Evolutionary conservation across 129 eudicot genomes (phyloP).

Genomic region (Lonicera japonica): DNA sequence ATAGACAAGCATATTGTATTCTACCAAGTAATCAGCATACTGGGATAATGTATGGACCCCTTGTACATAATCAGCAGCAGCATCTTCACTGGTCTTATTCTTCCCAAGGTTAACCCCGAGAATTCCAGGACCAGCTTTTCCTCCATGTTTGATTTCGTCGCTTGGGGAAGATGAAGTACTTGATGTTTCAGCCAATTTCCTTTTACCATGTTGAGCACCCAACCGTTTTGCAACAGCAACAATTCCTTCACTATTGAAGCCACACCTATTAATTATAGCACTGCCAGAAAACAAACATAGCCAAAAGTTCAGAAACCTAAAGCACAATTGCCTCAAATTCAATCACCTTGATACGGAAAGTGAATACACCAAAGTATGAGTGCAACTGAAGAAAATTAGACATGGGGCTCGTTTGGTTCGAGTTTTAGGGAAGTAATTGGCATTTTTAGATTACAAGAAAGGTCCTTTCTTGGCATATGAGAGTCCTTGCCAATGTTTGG

Average conservation of each 20-base stretch:
- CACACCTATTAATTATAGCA: constrained; percentile 90
- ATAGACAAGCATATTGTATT: background rate
- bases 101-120: constrained; percentile 97
- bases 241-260: constrained; percentile 96
- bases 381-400: background rate
- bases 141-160: constrained; percentile 85
- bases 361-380: background rate
- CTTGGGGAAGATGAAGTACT: constrained; percentile 46
- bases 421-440: too few species aligned
- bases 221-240: constrained; percentile 93
- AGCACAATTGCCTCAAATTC: background rate
- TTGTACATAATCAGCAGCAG: constrained; percentile 95
- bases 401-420: too few species aligned
- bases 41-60: constrained; percentile 98
- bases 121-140: constrained; percentile 99
- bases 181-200: constrained; percentile 82
- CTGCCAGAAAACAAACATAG: constrained; percentile 34
- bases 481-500: too few species aligned
- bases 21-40: constrained; percentile 99
- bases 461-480: too few species aligned
- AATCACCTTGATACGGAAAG: background rate
- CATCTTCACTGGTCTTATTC: constrained; percentile 96
- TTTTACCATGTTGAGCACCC: constrained; percentile 98
- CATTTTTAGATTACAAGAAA: too few species aligned
- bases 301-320: background rate